Percentiles rank a stretch among this genome's conserved stretches.
Conservation (phyloP, 805 yeast species). For the Candida lessepsii region DNA sequence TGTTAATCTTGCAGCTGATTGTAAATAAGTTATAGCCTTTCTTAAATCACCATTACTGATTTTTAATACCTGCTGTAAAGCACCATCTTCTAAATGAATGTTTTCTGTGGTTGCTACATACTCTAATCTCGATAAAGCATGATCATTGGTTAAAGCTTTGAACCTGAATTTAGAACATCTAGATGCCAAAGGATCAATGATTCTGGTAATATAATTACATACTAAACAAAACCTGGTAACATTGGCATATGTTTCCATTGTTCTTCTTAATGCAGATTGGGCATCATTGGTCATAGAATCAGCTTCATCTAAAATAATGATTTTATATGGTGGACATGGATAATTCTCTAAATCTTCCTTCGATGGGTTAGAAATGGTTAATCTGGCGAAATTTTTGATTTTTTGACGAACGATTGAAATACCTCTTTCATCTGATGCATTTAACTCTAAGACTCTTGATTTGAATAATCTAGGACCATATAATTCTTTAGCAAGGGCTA, state of each 20-base stretch:
- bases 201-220: constrained; percentile 94
- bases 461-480: constrained; percentile 70
- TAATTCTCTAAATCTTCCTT: constrained; percentile 65
- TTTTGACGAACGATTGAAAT: constrained; percentile 84
- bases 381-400: constrained; percentile 81
- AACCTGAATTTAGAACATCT: constrained; percentile 95
- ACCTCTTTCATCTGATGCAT: constrained; percentile 92
- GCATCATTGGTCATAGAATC: constrained; percentile 98
- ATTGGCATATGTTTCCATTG: constrained; percentile 81
- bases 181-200: constrained; percentile 94
- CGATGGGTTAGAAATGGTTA: constrained; percentile 79
- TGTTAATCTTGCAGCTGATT: constrained; percentile 58
- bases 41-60: constrained; percentile 89
- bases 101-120: constrained; percentile 51
- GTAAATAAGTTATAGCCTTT: constrained; percentile 86
- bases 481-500: constrained; percentile 76
- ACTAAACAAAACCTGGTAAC: constrained; percentile 90
- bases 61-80: constrained; percentile 59
- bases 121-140: constrained; percentile 67
- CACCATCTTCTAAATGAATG: constrained; percentile 44
- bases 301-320: constrained; percentile 91
- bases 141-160: constrained; percentile 65
- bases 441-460: constrained; percentile 73
- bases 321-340: constrained; percentile 96
- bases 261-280: constrained; percentile 87